These are phyloP conservation scores for Mycena pura DNA, from an alignment of 768 basidiomycete species.

Conservation along the genomic window DNA sequence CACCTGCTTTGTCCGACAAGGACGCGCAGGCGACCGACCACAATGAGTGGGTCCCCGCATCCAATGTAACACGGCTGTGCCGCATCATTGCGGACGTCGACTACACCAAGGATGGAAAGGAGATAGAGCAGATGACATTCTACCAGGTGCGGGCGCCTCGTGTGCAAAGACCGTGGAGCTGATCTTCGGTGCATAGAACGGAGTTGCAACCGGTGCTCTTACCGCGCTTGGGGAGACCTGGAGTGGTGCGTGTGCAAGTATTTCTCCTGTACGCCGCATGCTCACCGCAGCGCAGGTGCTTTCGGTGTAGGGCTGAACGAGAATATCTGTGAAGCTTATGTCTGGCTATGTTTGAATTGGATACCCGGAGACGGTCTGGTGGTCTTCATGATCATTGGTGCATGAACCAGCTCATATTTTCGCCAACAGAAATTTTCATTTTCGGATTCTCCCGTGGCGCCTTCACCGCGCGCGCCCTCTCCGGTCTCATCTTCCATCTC, in stretches of 20 bases:
- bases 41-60: background rate
- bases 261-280: background rate
- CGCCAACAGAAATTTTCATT: background rate
- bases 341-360: background rate
- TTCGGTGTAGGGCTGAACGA: background rate
- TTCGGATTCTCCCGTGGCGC: constrained; percentile 9
- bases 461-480: constrained; percentile 15
- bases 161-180: background rate
- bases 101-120: background rate
- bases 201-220: background rate
- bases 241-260: background rate
- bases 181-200: background rate
- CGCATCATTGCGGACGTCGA: background rate
- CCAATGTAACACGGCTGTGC: background rate
- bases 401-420: background rate
- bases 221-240: background rate
- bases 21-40: background rate
- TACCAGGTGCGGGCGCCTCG: background rate
- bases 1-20: too few species aligned
- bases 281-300: background rate
- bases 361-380: background rate
- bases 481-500: constrained; percentile 2
- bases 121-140: background rate
- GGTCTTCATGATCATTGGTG: background rate
- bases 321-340: background rate